phyloP scores from a whole-genome alignment of 768 basidiomycete genomes.

The Suillus occidentalis region DNA sequence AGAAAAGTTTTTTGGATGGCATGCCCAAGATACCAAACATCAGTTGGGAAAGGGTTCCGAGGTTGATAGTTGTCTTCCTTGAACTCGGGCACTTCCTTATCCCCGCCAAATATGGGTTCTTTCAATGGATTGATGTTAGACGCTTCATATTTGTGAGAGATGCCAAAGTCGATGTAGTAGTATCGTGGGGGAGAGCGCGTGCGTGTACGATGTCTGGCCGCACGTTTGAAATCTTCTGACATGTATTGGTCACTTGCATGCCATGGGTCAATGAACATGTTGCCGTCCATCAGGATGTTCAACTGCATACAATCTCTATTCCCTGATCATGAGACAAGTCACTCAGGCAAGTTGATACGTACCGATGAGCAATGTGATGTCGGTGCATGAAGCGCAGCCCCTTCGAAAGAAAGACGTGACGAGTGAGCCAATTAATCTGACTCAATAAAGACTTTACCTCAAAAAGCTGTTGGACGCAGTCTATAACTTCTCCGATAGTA shows the following conservation, averaged over 20 bases:
- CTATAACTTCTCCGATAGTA: constrained; percentile 23
- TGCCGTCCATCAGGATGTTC: constrained; percentile 37
- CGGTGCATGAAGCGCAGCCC: constrained; percentile 39
- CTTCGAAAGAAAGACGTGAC: constrained; percentile 15
- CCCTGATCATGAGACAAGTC: constrained; percentile 16
- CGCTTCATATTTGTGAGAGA: constrained; percentile 33
- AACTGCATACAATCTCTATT: constrained; percentile 27
- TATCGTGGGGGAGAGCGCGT: constrained; percentile 32
- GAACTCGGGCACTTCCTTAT: constrained; percentile 43
- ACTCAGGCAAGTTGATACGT: constrained; percentile 6
- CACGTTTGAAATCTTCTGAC: constrained; percentile 7
- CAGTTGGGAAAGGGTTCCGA: constrained; percentile 42
- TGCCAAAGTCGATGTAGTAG: constrained; percentile 37
- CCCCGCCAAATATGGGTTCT: constrained; percentile 37
- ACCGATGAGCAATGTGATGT: constrained; percentile 40
- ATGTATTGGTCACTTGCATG: constrained; percentile 21
- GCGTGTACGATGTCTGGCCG: constrained; percentile 31
- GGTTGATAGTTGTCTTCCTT: constrained; percentile 22
- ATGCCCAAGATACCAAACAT: constrained; percentile 47
- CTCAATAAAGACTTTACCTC: constrained; percentile 14
- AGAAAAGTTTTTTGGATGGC: constrained; percentile 32
- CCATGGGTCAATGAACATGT: constrained; percentile 26
- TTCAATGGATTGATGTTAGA: constrained; percentile 26
- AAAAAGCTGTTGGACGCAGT: constrained; percentile 23
- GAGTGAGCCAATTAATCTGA: neutral